phyloP scores from a whole-genome alignment of 164 flowering plant genomes.

The Kalanchoe fedtschenkoi region DNA sequence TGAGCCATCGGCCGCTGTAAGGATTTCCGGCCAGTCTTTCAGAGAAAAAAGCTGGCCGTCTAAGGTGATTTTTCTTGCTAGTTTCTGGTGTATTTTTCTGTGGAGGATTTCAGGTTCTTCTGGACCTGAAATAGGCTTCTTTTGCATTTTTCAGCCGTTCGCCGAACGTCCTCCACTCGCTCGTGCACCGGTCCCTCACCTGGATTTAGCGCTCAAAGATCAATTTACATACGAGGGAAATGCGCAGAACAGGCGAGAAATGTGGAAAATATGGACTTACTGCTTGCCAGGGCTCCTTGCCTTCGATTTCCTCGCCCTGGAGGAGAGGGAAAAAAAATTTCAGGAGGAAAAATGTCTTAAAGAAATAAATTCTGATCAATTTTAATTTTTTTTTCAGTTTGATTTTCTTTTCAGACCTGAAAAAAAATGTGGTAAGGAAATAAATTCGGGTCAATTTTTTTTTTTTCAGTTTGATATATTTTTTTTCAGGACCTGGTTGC shows the following conservation, averaged over 20 bases:
- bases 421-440: no score
- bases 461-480: neutral
- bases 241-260: no score
- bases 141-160: constrained; percentile 30
- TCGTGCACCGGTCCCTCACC: constrained; percentile 52
- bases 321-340: constrained; percentile 4
- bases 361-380: neutral
- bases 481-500: constrained; percentile 61
- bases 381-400: no score
- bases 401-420: no score
- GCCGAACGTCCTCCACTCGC: constrained; percentile 48
- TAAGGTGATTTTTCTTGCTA: neutral
- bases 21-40: no score
- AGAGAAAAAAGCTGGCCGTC: no score
- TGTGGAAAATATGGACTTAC: constrained; percentile 19
- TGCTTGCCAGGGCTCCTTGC: constrained; percentile 78
- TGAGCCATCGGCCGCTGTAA: no score
- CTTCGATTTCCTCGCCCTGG: constrained; percentile 53
- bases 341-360: neutral
- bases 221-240: no score
- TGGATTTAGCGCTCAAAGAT: constrained; percentile 11
- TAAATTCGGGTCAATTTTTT: neutral
- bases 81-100: neutral
- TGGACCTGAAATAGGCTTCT: constrained; percentile 6
- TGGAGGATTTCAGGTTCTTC: neutral